Conservation (phyloP, 2,329 filamentous ascomycete species). For the Fusarium metavorans region DNA sequence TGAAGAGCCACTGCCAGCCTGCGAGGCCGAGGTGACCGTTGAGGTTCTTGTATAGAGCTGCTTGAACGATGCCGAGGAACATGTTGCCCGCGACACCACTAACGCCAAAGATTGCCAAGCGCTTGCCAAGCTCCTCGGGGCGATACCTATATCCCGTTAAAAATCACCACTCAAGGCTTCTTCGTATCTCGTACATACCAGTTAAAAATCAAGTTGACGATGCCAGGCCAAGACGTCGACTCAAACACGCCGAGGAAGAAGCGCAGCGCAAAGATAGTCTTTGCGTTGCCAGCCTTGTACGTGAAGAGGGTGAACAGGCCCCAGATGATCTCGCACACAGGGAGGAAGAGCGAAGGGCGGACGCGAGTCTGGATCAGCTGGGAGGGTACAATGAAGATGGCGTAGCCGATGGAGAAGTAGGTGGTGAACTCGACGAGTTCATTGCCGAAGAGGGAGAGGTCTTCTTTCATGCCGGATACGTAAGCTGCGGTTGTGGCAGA, state of each 20-base stretch:
- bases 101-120: constrained; percentile 40
- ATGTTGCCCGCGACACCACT: constrained; percentile 41
- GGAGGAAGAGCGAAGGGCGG: constrained; percentile 36
- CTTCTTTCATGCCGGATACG: constrained; percentile 42
- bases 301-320: constrained; percentile 36
- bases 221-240: constrained; percentile 41
- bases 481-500: constrained; percentile 37
- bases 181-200: constrained; percentile 12
- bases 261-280: constrained; percentile 25
- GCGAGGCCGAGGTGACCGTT: constrained; percentile 34
- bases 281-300: constrained; percentile 33
- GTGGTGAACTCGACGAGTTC: constrained; percentile 41
- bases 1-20: constrained; percentile 42
- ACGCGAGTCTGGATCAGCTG: constrained; percentile 40
- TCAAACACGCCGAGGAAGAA: constrained; percentile 41
- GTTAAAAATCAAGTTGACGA: constrained; percentile 38
- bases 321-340: constrained; percentile 38
- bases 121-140: constrained; percentile 36
- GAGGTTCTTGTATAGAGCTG: constrained; percentile 35
- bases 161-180: neutral
- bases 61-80: constrained; percentile 41
- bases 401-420: constrained; percentile 42
- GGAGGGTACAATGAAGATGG: constrained; percentile 37
- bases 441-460: constrained; percentile 27
- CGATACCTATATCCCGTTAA: constrained; percentile 25